phyloP scores from a whole-genome alignment of 2,329 filamentous ascomycete species.

The Epichloe uncinata region DNA sequence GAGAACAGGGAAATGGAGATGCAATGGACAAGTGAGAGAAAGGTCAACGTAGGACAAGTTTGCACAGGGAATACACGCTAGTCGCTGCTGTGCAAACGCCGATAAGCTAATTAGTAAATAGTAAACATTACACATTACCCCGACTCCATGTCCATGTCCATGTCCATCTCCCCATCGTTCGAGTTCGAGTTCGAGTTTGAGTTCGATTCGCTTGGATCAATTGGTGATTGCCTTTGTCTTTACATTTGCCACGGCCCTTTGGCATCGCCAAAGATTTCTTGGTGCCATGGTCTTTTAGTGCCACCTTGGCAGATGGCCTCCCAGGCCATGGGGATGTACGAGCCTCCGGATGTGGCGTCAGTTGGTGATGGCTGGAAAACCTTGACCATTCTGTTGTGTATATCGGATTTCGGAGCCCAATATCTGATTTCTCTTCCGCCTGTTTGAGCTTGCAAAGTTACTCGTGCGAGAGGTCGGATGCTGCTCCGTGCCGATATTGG shows the following conservation, averaged over 20 bases:
- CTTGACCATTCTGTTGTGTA: conserved; percentile 7
- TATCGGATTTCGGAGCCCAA: conserved; percentile 10
- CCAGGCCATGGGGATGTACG: conserved; percentile 17
- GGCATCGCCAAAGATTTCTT: conserved; percentile 20
- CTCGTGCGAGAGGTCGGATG: conserved; percentile 11
- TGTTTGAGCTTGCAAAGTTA: conserved; percentile 1
- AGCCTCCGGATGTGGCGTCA: conserved; percentile 3
- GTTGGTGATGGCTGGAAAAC: conserved; percentile 13
- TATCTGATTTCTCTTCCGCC: conserved; percentile 11
- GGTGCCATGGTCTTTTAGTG: conserved; percentile 17
- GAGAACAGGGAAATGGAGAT: not conserved
- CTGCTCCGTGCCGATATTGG: not conserved
- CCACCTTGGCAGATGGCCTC: conserved; percentile 20
- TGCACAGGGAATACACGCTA: not conserved
- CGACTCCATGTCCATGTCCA: not conserved
- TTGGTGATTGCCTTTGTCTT: not conserved
- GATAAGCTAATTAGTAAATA: not conserved
- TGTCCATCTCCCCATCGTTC: no score
- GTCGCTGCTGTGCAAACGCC: conserved; percentile 1
- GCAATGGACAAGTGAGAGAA: no score
- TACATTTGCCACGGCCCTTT: conserved; percentile 16
- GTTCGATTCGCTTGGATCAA: no score
- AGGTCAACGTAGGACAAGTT: not conserved
- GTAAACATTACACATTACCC: not conserved
- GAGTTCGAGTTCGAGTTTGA: no score